Base-by-base conservation (phyloP, 192 early-diverging fungal genomes). In the Gamsiella multidivaricata region DNA sequence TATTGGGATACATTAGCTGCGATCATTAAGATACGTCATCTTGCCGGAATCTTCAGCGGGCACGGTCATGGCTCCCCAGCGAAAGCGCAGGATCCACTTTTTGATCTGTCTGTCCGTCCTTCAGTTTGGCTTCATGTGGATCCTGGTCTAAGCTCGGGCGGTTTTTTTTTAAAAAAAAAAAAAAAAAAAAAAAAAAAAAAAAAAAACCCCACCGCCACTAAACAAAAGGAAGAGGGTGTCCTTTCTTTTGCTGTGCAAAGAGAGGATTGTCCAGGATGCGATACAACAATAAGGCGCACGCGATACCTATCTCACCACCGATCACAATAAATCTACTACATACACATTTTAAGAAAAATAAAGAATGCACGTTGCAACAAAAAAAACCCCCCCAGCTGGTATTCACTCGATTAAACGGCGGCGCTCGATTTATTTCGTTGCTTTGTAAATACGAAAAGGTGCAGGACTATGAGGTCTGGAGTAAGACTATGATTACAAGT, bases 71-170 rank as follows among this genome's bases (percentile, higher is more conserved):
- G 79, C 81, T 36, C 81, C 89, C 18, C 90, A 93, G 46, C 83
- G 95, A 42, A 94, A 94, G 69, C 87, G 92, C 41, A 85, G 96
- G 39, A 89, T 97, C 50, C 88, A 94, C 74, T 96, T 97, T 82
- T 71, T 98, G 82, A 93, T 97, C 63, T 71, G 92, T 36, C 87
- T 97, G 53, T 95, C 93, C 3, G 87, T 87, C 57, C 79, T 94
- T 41, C 95, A 97, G 80, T 85, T 93, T 43, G 69, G 94, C 8
- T 91, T 92, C 54, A 91, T 94, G 80, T 95, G 90, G 86, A 86
- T 95, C 33, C 80, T 97, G 75, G 84, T 94, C n/a, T 76, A 76
- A 25, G 31, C n/a, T n/a, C n/a, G n/a, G 14, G 20, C 18, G 12
- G 1, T 49, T 49, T 58, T 26, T 39, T 23, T 57, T 23, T 28